Evolutionary conservation across 1,139 yeast genomes (phyloP), one percentile per base, ranked within the genome.

Genomic region (Saccharomyces hybrid): DNA sequence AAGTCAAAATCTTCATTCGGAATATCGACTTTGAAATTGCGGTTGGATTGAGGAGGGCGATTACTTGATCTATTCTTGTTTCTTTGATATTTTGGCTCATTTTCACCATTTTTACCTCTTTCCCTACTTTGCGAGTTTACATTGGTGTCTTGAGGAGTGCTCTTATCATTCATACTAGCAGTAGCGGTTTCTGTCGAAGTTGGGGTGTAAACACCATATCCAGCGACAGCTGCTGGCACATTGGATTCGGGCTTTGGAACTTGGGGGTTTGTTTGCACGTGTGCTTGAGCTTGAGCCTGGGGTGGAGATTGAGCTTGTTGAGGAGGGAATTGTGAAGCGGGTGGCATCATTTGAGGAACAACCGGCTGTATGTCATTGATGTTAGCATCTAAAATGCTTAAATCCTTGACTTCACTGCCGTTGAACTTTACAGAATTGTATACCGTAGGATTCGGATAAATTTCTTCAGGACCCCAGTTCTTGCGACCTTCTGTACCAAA

Each of bases 401-500:
- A 78, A 67, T 88, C 97, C 73, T 88, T 87, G 46, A 93, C 98
- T 65, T 91, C 98, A 42, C 89, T 83, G 46, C 99, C 99, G 62
- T 95, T 82, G 70, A 93, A 88, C 51, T 87, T 90, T 57, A 93
- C 91, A 60, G 81, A 82, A 48, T 88, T 93, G 69, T 83, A 88
- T 20, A 86, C 78, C 52, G 84, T 88, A 47, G 78, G 77, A 14
- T 87, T 82, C 5, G 97, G 89, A 55, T 84, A 80, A 48, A 90
- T 84, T 69, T 89, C 96, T 60, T 80, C 77, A 26, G 78, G 71
- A 0, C 89, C 86, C 69, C 86, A 88, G 38, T 83, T 83, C 64
- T 86, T 78, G 65, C 99, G 81, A 30, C 96, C 97, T 70, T 93
- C 99, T 14, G 98, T 87, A 54, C 99, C 99, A 64, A 85, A 86